Evolutionary conservation across 495 filamentous ascomycete species (phyloP).

Genomic region (Beverwykella pulmonaria): DNA sequence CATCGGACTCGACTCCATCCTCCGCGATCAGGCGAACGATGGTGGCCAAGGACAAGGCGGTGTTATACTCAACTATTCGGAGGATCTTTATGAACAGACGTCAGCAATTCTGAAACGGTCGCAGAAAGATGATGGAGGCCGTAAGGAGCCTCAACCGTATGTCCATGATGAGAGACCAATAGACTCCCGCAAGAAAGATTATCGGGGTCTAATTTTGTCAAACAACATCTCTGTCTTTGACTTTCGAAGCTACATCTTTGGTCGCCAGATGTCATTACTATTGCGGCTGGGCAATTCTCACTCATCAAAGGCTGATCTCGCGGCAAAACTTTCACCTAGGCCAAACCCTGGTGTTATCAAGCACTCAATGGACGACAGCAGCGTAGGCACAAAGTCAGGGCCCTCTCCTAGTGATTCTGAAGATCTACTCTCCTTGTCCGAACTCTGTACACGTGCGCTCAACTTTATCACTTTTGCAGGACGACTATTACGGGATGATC

Average conservation of each 20-base stretch:
- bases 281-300: slow-evolving; percentile 75
- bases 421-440: slow-evolving; percentile 73
- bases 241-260: slow-evolving; percentile 92
- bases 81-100: slow-evolving; percentile 66
- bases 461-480: slow-evolving; percentile 80
- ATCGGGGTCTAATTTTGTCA: slow-evolving; percentile 89
- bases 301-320: slow-evolving; percentile 34
- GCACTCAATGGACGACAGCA: slow-evolving; percentile 29
- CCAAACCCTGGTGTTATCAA: slow-evolving; percentile 22
- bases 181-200: slow-evolving; percentile 73
- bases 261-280: slow-evolving; percentile 80
- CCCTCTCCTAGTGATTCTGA: slow-evolving; percentile 60
- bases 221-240: slow-evolving; percentile 98
- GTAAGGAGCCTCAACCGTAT: slow-evolving; percentile 62
- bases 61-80: slow-evolving; percentile 67
- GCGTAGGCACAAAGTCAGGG: slow-evolving; percentile 17
- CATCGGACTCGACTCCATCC: slow-evolving; percentile 77
- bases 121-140: slow-evolving; percentile 45
- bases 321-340: slow-evolving; percentile 26
- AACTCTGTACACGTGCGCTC: slow-evolving; percentile 75
- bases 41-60: slow-evolving; percentile 62
- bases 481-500: slow-evolving; percentile 74
- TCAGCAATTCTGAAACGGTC: slow-evolving; percentile 28
- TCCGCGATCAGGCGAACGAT: slow-evolving; percentile 70
- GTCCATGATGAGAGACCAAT: slow-evolving; percentile 69